Evolutionary conservation across 2,329 filamentous ascomycete species (phyloP).

Genomic region (Exophiala lecanii-corni): DNA sequence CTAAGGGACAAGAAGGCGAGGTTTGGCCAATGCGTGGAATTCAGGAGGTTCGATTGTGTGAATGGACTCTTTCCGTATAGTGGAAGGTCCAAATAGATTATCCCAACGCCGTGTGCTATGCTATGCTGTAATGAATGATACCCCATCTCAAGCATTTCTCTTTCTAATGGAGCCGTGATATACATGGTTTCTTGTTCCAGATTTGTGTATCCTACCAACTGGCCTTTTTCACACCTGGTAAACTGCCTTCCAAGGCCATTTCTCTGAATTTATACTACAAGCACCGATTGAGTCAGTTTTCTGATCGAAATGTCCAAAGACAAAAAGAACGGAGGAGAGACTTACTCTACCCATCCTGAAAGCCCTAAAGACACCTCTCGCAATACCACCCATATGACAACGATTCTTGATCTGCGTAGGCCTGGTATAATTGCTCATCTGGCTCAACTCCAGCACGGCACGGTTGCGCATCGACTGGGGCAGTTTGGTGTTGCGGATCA

Average conservation of each 20-base stretch:
- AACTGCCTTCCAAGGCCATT: slow-evolving; percentile 75
- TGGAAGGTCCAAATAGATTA: too few species aligned
- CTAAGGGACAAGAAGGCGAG: too few species aligned
- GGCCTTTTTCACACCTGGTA: slow-evolving; percentile 92
- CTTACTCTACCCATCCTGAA: slow-evolving; percentile 89
- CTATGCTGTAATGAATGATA: too few species aligned
- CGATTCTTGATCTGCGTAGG: slow-evolving; percentile 91
- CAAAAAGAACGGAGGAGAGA: too few species aligned
- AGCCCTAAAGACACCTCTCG: slow-evolving; percentile 82
- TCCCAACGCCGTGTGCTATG: slow-evolving; percentile 8
- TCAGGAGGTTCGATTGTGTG: too few species aligned
- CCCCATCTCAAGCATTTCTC: too few species aligned
- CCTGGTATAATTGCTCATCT: slow-evolving; percentile 95
- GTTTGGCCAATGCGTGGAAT: too few species aligned
- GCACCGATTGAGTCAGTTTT: not conserved
- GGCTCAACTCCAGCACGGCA: slow-evolving; percentile 84
- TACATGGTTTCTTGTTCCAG: too few species aligned
- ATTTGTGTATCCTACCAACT: slow-evolving; percentile 77
- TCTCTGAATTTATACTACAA: slow-evolving; percentile 84
- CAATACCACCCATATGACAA: slow-evolving; percentile 87
- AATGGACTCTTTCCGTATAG: too few species aligned
- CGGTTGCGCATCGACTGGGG: slow-evolving; percentile 77
- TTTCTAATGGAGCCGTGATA: too few species aligned
- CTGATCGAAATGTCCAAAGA: too few species aligned
- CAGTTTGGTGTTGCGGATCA: slow-evolving; percentile 87